Conservation (phyloP, 1,284 basidiomycete genomes). For the Boletus sp. region DNA sequence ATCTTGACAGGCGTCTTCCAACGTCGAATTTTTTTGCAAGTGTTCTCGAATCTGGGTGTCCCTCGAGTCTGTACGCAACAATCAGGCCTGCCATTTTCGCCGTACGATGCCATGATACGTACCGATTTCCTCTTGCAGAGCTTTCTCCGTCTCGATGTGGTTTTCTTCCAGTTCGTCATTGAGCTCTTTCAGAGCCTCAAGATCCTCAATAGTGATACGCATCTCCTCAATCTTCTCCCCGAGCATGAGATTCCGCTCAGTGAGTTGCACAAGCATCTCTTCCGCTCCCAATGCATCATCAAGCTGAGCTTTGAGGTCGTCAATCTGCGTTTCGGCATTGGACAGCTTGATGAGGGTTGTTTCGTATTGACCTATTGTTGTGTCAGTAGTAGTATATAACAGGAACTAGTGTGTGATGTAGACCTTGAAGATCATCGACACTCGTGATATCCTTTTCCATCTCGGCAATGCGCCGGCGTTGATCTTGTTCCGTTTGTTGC, state of each 20-base stretch:
- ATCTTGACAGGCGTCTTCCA: constrained; percentile 81
- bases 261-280: constrained; percentile 93
- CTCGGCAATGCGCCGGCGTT: constrained; percentile 76
- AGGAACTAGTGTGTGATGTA: constrained; percentile 9
- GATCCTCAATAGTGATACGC: constrained; percentile 90
- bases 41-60: constrained; percentile 71
- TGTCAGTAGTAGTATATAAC: constrained; percentile 16
- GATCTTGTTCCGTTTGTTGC: constrained; percentile 83
- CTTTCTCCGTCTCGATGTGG: constrained; percentile 91
- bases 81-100: neutral
- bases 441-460: constrained; percentile 83
- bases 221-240: constrained; percentile 98
- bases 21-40: constrained; percentile 52
- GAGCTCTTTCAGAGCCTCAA: constrained; percentile 93
- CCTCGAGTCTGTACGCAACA: constrained; percentile 54
- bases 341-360: constrained; percentile 73
- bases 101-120: constrained; percentile 19
- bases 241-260: constrained; percentile 89
- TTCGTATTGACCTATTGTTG: constrained; percentile 68
- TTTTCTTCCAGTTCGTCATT: constrained; percentile 97
- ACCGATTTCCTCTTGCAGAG: constrained; percentile 89
- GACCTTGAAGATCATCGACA: constrained; percentile 69
- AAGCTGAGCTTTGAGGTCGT: constrained; percentile 91
- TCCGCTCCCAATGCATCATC: constrained; percentile 95
- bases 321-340: constrained; percentile 86